Percentiles rank a stretch among this genome's conserved stretches.
Evolutionary conservation across 2,329 filamentous ascomycete genomes (phyloP).

Genomic region (Ophiostoma sp.): DNA sequence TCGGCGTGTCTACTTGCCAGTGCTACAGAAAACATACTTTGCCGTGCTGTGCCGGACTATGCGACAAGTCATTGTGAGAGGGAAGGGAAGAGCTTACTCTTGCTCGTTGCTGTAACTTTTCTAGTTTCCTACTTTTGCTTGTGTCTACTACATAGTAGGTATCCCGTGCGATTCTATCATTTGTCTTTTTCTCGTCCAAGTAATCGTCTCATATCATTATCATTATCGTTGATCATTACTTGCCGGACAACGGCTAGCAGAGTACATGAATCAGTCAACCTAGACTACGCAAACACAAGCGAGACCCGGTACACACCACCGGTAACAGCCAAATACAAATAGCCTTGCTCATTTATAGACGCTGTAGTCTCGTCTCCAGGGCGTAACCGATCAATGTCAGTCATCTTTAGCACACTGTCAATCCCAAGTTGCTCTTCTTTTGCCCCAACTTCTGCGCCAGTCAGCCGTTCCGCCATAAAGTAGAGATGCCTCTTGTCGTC

Average conservation of each 20-base stretch:
- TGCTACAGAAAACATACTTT: no score
- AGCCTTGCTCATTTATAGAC: background rate
- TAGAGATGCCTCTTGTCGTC: background rate
- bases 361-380: background rate
- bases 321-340: background rate
- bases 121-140: no score
- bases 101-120: background rate
- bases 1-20: background rate
- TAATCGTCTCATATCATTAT: background rate
- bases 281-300: background rate
- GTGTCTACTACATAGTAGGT: no score
- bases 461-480: background rate
- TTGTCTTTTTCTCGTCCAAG: background rate
- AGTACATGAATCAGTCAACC: background rate
- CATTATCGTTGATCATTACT: no score
- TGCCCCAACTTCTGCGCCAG: background rate
- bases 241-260: background rate
- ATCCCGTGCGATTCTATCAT: background rate
- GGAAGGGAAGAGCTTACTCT: background rate
- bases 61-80: constrained; percentile 5
- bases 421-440: background rate
- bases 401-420: background rate
- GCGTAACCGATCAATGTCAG: background rate
- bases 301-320: background rate
- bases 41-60: background rate